Conservation (phyloP, 2,329 filamentous ascomycete species). For the Aspergillus fumigatus region DNA sequence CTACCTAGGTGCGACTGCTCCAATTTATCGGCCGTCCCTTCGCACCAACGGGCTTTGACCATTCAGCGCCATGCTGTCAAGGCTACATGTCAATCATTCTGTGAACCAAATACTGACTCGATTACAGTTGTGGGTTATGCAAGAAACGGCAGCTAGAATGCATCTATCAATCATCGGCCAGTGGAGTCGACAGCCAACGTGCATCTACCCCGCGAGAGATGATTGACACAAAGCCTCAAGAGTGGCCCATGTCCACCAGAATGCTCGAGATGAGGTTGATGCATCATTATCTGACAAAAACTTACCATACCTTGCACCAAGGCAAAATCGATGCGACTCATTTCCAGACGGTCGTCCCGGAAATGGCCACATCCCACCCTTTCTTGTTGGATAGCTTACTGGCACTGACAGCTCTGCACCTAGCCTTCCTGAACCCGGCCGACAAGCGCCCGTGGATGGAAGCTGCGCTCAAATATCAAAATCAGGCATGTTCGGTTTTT, state of each 20-base stretch:
- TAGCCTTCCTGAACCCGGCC: constrained; percentile 34
- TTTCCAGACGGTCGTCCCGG: constrained; percentile 32
- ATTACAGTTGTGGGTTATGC: constrained; percentile 25
- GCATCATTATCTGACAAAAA: constrained; percentile 36
- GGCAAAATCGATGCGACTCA: constrained; percentile 28
- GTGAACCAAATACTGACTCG: not conserved
- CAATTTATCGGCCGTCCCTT: not conserved
- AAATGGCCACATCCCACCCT: constrained; percentile 38
- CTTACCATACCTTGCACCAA: constrained; percentile 29
- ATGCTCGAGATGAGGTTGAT: constrained; percentile 35
- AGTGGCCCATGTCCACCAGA: constrained; percentile 16
- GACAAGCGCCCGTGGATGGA: constrained; percentile 31
- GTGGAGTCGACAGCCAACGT: constrained; percentile 22
- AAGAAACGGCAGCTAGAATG: constrained; percentile 34
- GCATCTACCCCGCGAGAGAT: constrained; percentile 19
- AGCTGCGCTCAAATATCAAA: constrained; percentile 34
- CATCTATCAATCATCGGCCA: constrained; percentile 25
- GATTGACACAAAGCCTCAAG: constrained; percentile 6
- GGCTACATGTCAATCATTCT: not conserved
- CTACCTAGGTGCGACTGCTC: constrained; percentile 21
- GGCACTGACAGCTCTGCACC: constrained; percentile 42
- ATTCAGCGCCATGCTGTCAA: not conserved
- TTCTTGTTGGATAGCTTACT: constrained; percentile 44
- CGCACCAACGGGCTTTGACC: not conserved
- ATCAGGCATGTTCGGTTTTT: constrained; percentile 30